These are phyloP conservation scores for Lactifluus subvellereus DNA, from an alignment of 768 basidiomycete species.

Conservation along the genomic window DNA sequence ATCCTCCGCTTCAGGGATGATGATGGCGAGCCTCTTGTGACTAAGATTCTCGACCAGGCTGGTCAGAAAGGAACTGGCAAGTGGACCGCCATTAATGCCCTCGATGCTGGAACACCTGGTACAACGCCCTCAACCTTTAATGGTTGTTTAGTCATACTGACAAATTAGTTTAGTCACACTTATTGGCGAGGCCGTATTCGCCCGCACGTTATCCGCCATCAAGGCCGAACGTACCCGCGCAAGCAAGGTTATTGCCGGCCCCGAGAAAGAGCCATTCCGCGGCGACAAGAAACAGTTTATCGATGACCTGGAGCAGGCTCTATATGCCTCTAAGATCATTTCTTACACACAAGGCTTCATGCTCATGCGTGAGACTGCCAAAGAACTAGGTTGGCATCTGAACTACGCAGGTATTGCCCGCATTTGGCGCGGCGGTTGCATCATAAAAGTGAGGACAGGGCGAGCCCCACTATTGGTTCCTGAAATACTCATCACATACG, in stretches of 20 bases:
- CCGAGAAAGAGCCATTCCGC: constrained; percentile 87
- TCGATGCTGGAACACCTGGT: constrained; percentile 89
- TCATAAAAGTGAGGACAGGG: constrained; percentile 76
- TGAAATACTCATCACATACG: constrained; percentile 31
- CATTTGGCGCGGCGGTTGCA: constrained; percentile 99
- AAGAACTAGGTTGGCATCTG: constrained; percentile 87
- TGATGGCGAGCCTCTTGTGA: constrained; percentile 85
- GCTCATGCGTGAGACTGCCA: constrained; percentile 97
- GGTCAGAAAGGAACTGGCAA: constrained; percentile 99
- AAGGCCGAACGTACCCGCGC: constrained; percentile 94
- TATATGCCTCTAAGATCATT: constrained; percentile 99
- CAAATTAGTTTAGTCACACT: constrained; percentile 66
- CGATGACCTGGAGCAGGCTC: constrained; percentile 96
- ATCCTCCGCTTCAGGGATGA: constrained; percentile 97
- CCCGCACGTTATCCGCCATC: constrained; percentile 94
- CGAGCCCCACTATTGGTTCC: neutral
- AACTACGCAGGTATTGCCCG: constrained; percentile 97
- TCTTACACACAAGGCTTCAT: constrained; percentile 99
- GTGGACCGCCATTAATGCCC: constrained; percentile 97
- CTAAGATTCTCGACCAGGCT: constrained; percentile 92
- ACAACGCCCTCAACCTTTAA: constrained; percentile 25
- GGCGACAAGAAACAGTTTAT: constrained; percentile 99
- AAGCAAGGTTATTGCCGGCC: constrained; percentile 85
- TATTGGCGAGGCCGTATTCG: constrained; percentile 99
- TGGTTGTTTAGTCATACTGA: constrained; percentile 7